A percentile compares a stretch with the other conserved stretches of the same genome.
Evolutionary conservation across 108 stramenopile species (phyloP).

Genomic region (Cyclostephanos invisitatus): DNA sequence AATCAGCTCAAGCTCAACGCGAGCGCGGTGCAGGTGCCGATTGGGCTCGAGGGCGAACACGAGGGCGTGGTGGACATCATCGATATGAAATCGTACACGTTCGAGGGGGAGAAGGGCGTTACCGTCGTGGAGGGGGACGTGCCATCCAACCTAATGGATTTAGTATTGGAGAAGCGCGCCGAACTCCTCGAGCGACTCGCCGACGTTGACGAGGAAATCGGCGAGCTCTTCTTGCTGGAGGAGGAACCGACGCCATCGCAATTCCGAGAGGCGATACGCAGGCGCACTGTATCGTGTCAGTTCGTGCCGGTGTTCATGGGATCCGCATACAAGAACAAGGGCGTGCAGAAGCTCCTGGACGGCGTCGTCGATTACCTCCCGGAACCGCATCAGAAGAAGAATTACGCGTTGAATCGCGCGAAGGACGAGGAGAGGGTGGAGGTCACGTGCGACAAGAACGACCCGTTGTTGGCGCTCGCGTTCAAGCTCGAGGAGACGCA

Average conservation of each 20-base stretch:
- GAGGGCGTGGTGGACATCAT: conserved; percentile 95
- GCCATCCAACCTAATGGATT: conserved; percentile 77
- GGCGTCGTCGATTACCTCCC: conserved; percentile 97
- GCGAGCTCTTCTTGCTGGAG: conserved; percentile 96
- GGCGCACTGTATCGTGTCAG: conserved; percentile 83
- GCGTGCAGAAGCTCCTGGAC: conserved; percentile 97
- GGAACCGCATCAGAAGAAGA: conserved; percentile 88
- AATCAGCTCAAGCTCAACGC: conserved; percentile 94
- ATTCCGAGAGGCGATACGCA: conserved; percentile 88
- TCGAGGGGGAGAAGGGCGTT: conserved; percentile 93
- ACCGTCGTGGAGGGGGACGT: conserved; percentile 79
- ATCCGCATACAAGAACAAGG: conserved; percentile 99
- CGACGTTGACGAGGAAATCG: conserved; percentile 97
- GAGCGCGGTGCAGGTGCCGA: conserved; percentile 94
- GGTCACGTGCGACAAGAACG: conserved; percentile 65
- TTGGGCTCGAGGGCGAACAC: conserved; percentile 94
- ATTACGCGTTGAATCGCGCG: conserved; percentile 88
- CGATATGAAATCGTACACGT: conserved; percentile 61
- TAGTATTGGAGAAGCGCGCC: conserved; percentile 73
- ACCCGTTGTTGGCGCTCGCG: conserved; percentile 93
- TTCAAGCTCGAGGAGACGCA: conserved; percentile 99
- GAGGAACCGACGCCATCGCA: conserved; percentile 84
- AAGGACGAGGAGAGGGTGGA: conserved; percentile 82
- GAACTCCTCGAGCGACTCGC: conserved; percentile 94
- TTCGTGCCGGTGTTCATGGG: conserved; percentile 99